phyloP scores from a whole-genome alignment of 208 protist species.

The Trypanosoma cruzi region DNA sequence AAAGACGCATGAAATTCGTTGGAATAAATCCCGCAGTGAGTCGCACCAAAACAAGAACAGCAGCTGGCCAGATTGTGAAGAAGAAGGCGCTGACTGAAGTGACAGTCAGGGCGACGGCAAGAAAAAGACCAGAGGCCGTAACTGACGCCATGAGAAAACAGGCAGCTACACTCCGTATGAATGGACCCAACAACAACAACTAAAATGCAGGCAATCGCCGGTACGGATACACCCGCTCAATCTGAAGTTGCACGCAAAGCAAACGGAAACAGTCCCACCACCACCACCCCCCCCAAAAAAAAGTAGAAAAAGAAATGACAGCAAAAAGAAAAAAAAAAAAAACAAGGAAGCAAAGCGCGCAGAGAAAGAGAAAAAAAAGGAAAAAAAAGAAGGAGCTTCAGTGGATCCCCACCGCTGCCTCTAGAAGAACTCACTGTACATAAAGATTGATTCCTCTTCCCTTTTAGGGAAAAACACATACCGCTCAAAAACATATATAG shows the following conservation, averaged over 20 bases:
- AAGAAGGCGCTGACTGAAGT: constrained; percentile 25
- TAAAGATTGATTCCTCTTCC: no score
- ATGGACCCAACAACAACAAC: neutral
- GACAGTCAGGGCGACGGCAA: constrained; percentile 25
- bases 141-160: constrained; percentile 5
- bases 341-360: constrained; percentile 11
- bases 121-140: constrained; percentile 35
- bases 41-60: constrained; percentile 33
- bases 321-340: neutral
- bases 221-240: no score
- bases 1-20: constrained; percentile 24
- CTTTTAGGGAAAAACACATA: no score
- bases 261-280: no score
- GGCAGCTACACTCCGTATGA: neutral
- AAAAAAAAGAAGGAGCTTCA: constrained; percentile 1
- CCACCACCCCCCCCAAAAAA: no score
- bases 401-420: no score
- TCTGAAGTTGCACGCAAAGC: no score
- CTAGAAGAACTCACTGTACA: no score
- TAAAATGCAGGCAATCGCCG: neutral
- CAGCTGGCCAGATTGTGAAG: constrained; percentile 22
- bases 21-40: constrained; percentile 33
- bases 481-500: no score
- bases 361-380: constrained; percentile 4
- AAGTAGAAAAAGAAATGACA: constrained; percentile 12